Evolutionary conservation across 805 yeast genomes (phyloP).

Genomic region (Clavispora vitiphila): DNA sequence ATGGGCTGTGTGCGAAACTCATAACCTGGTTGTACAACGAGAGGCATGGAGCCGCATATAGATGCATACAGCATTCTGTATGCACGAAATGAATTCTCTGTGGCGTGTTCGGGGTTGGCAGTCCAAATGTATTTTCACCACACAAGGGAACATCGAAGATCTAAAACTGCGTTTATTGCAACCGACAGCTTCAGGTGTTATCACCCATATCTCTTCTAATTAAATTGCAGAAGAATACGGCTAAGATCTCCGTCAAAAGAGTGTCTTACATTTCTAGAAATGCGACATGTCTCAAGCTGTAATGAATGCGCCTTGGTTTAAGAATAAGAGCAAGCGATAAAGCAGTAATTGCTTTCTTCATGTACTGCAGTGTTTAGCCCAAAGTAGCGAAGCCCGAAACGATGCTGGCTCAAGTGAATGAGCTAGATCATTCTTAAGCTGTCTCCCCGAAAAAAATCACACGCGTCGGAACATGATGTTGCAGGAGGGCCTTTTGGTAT

Average conservation of each 20-base stretch:
- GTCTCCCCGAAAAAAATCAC: no score
- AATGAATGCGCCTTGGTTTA: not conserved
- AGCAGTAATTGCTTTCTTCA: not conserved
- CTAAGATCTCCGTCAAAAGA: no score
- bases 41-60: not conserved
- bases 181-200: not conserved
- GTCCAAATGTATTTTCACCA: not conserved
- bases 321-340: not conserved
- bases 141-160: not conserved
- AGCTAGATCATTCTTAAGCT: constrained; percentile 1
- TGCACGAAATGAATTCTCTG: not conserved
- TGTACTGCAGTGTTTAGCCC: not conserved
- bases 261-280: no score
- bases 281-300: not conserved
- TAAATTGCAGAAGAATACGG: no score
- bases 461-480: no score
- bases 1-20: no score
- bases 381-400: not conserved
- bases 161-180: not conserved
- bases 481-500: no score
- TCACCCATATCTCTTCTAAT: no score
- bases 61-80: not conserved
- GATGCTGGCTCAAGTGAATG: not conserved
- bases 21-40: no score
- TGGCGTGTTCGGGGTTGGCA: not conserved